Evolutionary conservation across 495 filamentous ascomycete species (phyloP), one percentile per base, ranked within the genome.

Genomic region (Mytilinidion resinicola): DNA sequence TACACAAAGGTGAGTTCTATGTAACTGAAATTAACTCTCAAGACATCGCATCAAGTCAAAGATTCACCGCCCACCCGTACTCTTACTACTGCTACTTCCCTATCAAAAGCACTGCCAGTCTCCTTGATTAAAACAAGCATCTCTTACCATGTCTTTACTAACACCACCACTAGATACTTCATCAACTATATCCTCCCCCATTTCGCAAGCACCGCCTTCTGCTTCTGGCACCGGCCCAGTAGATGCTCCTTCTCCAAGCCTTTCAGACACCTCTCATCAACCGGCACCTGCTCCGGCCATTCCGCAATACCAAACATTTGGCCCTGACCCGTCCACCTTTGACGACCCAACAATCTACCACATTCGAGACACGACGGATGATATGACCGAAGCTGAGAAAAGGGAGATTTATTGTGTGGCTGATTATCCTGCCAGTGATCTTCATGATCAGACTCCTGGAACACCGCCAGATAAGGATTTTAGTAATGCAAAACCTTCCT

Each of bases 311-410:
- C 84, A 95, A 65, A 86, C 88, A 1, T 96, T 99, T 65, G 92
- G 91, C 39, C 85, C 93, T 10, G 90, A 96, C 67, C 91, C 91
- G 0, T 84, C 88, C n/a, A 87, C 83, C 17, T 96, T 90, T 62
- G 86, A 90, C 62, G 93, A 99, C 67, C 90, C 91, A 0, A 96
- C 91, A 38, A 79, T 96, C 49, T 99, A 99, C 72, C 86, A 97
- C 55, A 96, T 99, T 56, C 85, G 86, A 12, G 78, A 86, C 1
- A 75, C 90, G 9, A 80, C 77, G 5, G 77, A 82, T 3, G 84
- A 79, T 42, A 95, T 92, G 84, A 80, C 80, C 4, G 84, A 91
- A 60, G 88, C 91, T 5, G 85, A 92, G 60, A 87, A 86, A 69
- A 85, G 84, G 57, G 82, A 89, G 60, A 90, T 96, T 42, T 95